Conservation (phyloP, 768 basidiomycete species). For the Ramaria rubella region DNA sequence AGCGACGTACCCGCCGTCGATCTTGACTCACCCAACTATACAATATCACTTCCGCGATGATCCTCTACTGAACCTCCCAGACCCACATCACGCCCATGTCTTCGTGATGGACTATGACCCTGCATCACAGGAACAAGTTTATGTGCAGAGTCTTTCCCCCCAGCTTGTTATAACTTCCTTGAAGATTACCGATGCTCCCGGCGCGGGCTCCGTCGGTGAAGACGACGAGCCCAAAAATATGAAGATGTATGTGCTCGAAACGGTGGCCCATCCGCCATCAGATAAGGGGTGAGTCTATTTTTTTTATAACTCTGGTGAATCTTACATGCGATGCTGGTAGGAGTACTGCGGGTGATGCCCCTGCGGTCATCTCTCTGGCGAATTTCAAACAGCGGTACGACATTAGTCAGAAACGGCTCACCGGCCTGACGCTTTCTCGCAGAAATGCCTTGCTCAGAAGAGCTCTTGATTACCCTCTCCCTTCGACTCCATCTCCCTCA, state of each 20-base stretch:
- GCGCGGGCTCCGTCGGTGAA: slow-evolving; percentile 31
- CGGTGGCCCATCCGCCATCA: not conserved
- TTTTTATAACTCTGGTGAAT: not conserved
- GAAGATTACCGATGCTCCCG: slow-evolving; percentile 68
- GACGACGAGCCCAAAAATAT: slow-evolving; percentile 9
- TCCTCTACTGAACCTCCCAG: slow-evolving; percentile 52
- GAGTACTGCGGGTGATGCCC: not conserved
- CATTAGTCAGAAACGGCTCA: not conserved
- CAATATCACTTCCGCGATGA: slow-evolving; percentile 84
- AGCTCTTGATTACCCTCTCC: slow-evolving; percentile 9
- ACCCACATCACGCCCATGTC: slow-evolving; percentile 55
- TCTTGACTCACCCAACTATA: slow-evolving; percentile 63
- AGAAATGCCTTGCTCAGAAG: slow-evolving; percentile 2
- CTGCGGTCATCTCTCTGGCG: not conserved
- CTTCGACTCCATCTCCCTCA: not conserved
- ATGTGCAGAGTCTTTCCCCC: slow-evolving; percentile 40
- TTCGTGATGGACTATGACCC: slow-evolving; percentile 67
- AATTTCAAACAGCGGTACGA: slow-evolving; percentile 2
- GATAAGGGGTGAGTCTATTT: not conserved
- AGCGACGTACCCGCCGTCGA: slow-evolving; percentile 19
- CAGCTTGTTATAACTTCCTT: slow-evolving; percentile 49
- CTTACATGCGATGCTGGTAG: not conserved
- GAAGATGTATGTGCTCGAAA: slow-evolving; percentile 9
- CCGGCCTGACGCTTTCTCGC: not conserved
- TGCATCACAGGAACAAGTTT: slow-evolving; percentile 21